phyloP scores from a whole-genome alignment of 2,329 filamentous ascomycete species.

The Immersiporthe knoxdaviesiana region DNA sequence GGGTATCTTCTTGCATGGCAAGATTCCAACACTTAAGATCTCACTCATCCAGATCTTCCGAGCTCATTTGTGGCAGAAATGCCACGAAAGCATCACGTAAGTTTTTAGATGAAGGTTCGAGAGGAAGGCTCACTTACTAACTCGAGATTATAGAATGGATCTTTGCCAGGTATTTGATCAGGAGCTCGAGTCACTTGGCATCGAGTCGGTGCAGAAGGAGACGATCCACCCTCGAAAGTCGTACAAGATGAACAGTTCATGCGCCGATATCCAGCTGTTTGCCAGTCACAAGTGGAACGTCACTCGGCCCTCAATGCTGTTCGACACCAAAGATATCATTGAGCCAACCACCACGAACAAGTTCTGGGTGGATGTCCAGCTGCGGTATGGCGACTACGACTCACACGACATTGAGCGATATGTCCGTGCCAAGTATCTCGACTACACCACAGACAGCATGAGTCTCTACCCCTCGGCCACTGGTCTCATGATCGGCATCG shows the following conservation, averaged over 20 bases:
- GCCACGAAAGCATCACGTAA: constrained; percentile 76
- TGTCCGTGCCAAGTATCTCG: constrained; percentile 94
- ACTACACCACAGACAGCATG: constrained; percentile 98
- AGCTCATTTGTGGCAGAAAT: constrained; percentile 99
- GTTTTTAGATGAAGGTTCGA: not conserved
- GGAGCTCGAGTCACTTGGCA: constrained; percentile 91
- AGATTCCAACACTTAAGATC: constrained; percentile 97
- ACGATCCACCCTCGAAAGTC: constrained; percentile 99
- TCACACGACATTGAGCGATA: constrained; percentile 94
- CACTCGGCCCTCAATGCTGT: constrained; percentile 86
- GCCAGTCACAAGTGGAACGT: constrained; percentile 97
- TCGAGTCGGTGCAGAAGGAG: constrained; percentile 98
- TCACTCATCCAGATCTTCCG: constrained; percentile 99
- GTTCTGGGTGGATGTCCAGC: constrained; percentile 97
- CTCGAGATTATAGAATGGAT: constrained; percentile 69
- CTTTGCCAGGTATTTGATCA: constrained; percentile 98
- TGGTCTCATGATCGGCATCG: constrained; percentile 95
- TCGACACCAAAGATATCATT: constrained; percentile 95
- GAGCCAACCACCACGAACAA: constrained; percentile 96
- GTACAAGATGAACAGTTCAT: constrained; percentile 99
- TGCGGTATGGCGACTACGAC: constrained; percentile 97
- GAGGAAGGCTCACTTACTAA: not conserved
- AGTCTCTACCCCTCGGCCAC: constrained; percentile 98
- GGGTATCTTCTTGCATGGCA: constrained; percentile 98
- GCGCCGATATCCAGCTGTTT: constrained; percentile 53